Conservation (phyloP, 2,329 filamentous ascomycete genomes). For the Alternaria conjuncta region DNA sequence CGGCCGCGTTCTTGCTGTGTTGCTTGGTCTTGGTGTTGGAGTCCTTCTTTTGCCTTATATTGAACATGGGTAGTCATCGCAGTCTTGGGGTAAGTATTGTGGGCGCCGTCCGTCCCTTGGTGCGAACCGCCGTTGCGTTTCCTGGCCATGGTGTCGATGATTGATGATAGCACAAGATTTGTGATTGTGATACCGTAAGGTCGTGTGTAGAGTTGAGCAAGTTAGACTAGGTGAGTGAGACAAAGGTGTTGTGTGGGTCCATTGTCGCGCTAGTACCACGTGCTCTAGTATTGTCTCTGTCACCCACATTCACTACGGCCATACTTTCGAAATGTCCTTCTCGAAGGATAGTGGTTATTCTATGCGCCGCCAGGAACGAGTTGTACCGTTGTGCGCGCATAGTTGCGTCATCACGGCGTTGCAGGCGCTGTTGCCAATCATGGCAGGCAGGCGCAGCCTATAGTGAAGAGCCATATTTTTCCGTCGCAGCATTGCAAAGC, state of each 20-base stretch:
- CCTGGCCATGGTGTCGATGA: not conserved
- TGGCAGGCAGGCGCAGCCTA: not conserved
- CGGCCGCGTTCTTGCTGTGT: not conserved
- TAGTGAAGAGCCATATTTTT: not conserved
- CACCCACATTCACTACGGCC: not conserved
- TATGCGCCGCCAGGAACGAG: not conserved
- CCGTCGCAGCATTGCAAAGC: not conserved
- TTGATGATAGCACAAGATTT: not conserved
- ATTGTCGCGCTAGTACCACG: slow-evolving; percentile 1
- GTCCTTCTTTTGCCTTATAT: not conserved
- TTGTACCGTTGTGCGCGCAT: not conserved
- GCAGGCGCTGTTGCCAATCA: not conserved
- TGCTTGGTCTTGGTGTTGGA: not conserved
- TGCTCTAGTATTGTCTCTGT: not conserved
- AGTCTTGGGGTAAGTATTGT: not conserved
- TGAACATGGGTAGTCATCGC: not conserved
- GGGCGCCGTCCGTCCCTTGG: not conserved
- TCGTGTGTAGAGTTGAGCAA: not conserved
- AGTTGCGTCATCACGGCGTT: not conserved
- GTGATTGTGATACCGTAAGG: not conserved
- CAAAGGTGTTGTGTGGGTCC: slow-evolving; percentile 10
- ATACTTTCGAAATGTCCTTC: not conserved
- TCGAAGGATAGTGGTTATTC: not conserved
- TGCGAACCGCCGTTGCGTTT: not conserved
- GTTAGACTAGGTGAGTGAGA: not conserved